Percentiles rank a stretch among this genome's conserved stretches.
Conservation (phyloP, 2,329 filamentous ascomycete species). For the Sclerotinia spermophila region DNA sequence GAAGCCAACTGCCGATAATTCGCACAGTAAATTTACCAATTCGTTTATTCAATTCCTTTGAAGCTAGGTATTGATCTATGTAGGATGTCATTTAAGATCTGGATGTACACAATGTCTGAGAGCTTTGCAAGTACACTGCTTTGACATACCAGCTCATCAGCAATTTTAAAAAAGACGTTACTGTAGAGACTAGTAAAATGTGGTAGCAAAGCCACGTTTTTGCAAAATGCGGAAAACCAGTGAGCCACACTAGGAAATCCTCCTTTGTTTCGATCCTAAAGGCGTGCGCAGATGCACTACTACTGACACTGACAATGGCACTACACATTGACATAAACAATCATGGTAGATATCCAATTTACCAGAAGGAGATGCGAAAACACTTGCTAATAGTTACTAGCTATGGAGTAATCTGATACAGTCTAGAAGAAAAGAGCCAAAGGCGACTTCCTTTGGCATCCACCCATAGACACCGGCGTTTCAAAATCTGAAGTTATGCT, state of each 20-base stretch:
- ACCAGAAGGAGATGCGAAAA: background rate
- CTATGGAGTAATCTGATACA: constrained; percentile 8
- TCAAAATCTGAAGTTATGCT: background rate
- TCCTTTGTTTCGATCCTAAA: constrained; percentile 4
- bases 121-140: background rate
- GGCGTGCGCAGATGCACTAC: background rate
- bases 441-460: background rate
- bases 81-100: background rate
- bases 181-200: background rate
- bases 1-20: background rate
- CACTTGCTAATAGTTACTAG: background rate
- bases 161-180: background rate
- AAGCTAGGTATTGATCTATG: background rate
- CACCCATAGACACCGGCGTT: constrained; percentile 1
- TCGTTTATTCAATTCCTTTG: background rate
- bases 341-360: background rate
- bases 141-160: background rate
- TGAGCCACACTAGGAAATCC: constrained; percentile 2
- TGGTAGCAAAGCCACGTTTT: background rate
- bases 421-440: background rate
- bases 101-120: constrained; percentile 10
- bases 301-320: background rate
- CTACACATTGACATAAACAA: constrained; percentile 1
- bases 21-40: background rate
- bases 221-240: background rate